These are phyloP conservation scores for Colletotrichum graminicola DNA, from an alignment of 2,329 filamentous ascomycete species.

Conservation along the genomic window DNA sequence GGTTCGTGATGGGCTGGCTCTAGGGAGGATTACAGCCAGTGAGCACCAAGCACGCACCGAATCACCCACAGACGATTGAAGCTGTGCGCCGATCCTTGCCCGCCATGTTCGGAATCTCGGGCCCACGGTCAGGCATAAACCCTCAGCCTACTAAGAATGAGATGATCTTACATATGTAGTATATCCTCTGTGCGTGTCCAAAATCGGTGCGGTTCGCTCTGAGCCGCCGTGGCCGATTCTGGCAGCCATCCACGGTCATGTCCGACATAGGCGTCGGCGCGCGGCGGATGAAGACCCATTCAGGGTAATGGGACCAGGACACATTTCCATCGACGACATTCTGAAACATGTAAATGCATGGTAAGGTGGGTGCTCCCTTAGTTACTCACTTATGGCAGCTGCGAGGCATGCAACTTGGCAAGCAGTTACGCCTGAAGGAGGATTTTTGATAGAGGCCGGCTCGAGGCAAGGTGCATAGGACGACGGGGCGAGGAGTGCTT, in stretches of 20 bases:
- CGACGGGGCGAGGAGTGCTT: constrained; percentile 9
- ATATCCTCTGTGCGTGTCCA: constrained; percentile 18
- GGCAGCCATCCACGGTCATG: constrained; percentile 10
- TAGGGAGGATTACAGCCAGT: constrained; percentile 14
- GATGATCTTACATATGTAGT: too few relatives aligned
- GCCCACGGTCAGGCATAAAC: constrained; percentile 30
- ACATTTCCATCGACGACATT: constrained; percentile 13
- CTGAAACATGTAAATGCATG: constrained; percentile 33
- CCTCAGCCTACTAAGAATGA: constrained; percentile 20
- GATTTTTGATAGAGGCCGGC: constrained; percentile 24
- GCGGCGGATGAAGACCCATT: constrained; percentile 17
- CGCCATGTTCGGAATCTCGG: constrained; percentile 33
- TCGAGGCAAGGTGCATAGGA: constrained; percentile 31
- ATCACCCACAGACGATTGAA: constrained; percentile 39
- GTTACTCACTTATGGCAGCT: constrained; percentile 21
- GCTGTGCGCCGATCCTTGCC: constrained; percentile 39
- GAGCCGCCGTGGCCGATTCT: constrained; percentile 6
- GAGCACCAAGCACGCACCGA: constrained; percentile 20
- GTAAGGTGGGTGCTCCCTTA: constrained; percentile 21
- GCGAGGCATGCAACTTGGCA: constrained; percentile 13
- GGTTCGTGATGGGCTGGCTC: constrained; percentile 11
- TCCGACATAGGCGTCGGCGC: constrained; percentile 1
- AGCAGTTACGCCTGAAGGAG: constrained; percentile 22
- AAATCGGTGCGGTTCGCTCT: constrained; percentile 1
- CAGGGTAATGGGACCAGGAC: constrained; percentile 11